Evolutionary conservation across 352 stramenopile genomes (phyloP), one percentile per base, ranked within the genome.

Genomic region (Globisporangium barbulae): DNA sequence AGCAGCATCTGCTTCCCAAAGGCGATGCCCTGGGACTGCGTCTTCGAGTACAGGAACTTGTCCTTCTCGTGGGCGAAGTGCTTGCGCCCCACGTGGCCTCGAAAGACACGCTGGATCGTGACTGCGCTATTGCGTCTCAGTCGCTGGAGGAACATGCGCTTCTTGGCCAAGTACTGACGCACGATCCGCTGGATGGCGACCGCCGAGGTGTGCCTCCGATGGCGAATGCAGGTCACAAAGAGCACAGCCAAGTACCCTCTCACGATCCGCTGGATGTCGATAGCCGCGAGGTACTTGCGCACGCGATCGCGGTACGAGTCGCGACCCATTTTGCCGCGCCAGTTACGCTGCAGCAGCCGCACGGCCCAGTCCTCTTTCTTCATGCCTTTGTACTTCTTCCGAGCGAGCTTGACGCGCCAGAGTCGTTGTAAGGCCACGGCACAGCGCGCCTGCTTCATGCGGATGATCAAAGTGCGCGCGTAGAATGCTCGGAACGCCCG

Each of bases 1-100:
- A 98, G 70, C 21, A 98, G 82, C 77, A 98, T 96, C 73, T 98
- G 93, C 61, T 97, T 92, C 44, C 93, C 96, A 64, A 98, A 96
- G 64, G 97, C 88, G 65, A 99, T 97, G 15, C 94, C 93, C 69
- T 97, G 92, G 4, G 80, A 90, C 78, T 99, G 96, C 42, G 85
- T 96, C 53, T 93, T 93, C 44, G 85, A 96, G 60, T 98, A 98
- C 52, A 98, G 73, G 61, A 97, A 98, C 68, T 97, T 97, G 59
- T 98, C 91, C n/a, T 88, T 77, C 75, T 99, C 95, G 17, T 81
- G 71, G 1, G 49, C 65, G 33, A 93, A 95, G 5, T 86, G 80
- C 59, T 77, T 74, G 49, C 95, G 81, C 0, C 94, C 93, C 1
- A 95, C 56, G 72, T 90, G 80, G 1, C 96, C 96, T 22, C 95